Evolutionary conservation across 129 eudicot species (phyloP), one percentile per base, ranked within the genome.

Genomic region (Rutidosis leptorrhynchoides): DNA sequence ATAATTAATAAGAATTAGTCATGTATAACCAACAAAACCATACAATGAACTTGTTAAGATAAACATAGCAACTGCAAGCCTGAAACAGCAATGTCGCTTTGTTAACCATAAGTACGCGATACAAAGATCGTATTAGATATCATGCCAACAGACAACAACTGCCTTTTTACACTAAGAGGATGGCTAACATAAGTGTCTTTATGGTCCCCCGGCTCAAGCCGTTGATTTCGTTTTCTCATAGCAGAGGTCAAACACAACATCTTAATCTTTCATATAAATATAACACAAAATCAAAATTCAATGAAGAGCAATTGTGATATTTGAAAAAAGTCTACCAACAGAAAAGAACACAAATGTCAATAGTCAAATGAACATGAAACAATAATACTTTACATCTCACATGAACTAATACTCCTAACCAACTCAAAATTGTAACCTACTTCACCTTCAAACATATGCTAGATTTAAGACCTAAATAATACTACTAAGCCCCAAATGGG

Each of bases 351-450:
- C 69, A 75, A 67, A 58, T 30, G 64, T 67, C 57, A 46, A 43
- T 59, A 48, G 63, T 72, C 68, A 24, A 58, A 66, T 58, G 42
- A 37, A 23, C 23, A 33, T 24, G 65, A 25, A 29, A 40, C 40
- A 56, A 75, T n/a, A n/a, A n/a, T 75, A 68, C 68, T 75, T 67
- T 75, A 75, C 79, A 75, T 67, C 79, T 67, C 68, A 75, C 74
- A 75, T n/a, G 30, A 67, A 33, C 79, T 67, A n/a, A n/a, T n/a
- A 75, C 74, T 75, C 48, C 79, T 75, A 67, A 64, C 46, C 61
- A 74, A 60, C 74, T 75, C 74, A 75, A 75, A 67, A 67, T 6
- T 75, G 69, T 40, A 67, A 75, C 78, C 78, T 74, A 74, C n/a
- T 30, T 74, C 28, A 75, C 37, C 72, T 74, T 22, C 66, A 58